phyloP scores from a whole-genome alignment of 2,329 filamentous ascomycete species.

The Aspergillus carbonarius region DNA sequence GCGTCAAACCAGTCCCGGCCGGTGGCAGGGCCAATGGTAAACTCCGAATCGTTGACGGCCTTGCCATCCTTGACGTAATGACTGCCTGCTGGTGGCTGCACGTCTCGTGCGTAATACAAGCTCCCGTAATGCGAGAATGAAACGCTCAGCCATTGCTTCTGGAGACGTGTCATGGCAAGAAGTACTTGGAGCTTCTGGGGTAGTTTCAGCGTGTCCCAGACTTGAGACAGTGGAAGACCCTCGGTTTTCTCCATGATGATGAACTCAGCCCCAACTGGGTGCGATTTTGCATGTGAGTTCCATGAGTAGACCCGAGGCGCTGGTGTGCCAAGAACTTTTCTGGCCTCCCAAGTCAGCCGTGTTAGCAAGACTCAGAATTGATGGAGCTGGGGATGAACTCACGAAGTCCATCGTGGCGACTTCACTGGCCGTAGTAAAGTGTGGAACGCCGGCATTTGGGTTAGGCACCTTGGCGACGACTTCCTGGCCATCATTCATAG shows the following conservation, averaged over 20 bases:
- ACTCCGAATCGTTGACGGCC: slow-evolving; percentile 19
- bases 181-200: slow-evolving; percentile 26
- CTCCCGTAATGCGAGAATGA: slow-evolving; percentile 31
- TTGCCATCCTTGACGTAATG: slow-evolving; percentile 25
- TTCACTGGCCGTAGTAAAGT: slow-evolving; percentile 37
- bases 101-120: slow-evolving; percentile 27
- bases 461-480: slow-evolving; percentile 38
- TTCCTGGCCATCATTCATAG: slow-evolving; percentile 31
- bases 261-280: slow-evolving; percentile 23
- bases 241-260: slow-evolving; percentile 26
- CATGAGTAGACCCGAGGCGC: slow-evolving; percentile 22
- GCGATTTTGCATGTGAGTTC: slow-evolving; percentile 21
- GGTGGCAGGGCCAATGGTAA: slow-evolving; percentile 28
- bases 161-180: slow-evolving; percentile 26
- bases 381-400: slow-evolving; percentile 4
- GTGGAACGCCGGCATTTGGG: slow-evolving; percentile 29
- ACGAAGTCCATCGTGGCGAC: slow-evolving; percentile 35
- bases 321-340: slow-evolving; percentile 23
- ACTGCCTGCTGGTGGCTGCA: slow-evolving; percentile 18
- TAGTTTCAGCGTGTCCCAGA: slow-evolving; percentile 25
- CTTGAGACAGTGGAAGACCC: slow-evolving; percentile 25
- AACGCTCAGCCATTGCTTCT: slow-evolving; percentile 29
- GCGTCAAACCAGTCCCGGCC: slow-evolving; percentile 29
- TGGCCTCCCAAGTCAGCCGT: slow-evolving; percentile 18
- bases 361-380: slow-evolving; percentile 13